Conservation (phyloP, 495 filamentous ascomycete genomes). For the Thozetella sp. region DNA sequence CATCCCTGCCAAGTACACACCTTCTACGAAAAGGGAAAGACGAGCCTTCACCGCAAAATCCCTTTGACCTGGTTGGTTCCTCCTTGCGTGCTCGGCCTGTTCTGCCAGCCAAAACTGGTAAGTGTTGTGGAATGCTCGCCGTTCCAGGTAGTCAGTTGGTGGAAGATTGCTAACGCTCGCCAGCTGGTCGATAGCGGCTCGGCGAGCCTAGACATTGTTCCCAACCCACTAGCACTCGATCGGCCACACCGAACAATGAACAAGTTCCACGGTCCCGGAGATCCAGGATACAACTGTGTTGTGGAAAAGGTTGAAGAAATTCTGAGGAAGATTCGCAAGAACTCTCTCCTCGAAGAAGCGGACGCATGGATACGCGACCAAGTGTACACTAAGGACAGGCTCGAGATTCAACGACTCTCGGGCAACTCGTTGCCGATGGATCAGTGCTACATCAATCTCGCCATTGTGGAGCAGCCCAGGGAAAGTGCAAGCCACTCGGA, state of each 20-base stretch:
- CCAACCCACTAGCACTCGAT: no score
- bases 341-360: slow-evolving; percentile 12
- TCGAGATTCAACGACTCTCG: slow-evolving; percentile 36
- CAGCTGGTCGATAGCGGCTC: no score
- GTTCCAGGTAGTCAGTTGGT: no score
- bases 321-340: slow-evolving; percentile 9
- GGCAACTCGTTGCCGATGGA: slow-evolving; percentile 28
- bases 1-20: neutral
- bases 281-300: slow-evolving; percentile 1
- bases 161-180: no score
- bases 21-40: slow-evolving; percentile 12
- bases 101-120: no score
- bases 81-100: no score
- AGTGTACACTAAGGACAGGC: slow-evolving; percentile 14
- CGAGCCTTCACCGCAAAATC: slow-evolving; percentile 10
- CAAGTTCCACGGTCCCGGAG: no score
- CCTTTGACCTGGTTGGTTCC: no score
- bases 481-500: neutral
- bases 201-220: slow-evolving; percentile 12
- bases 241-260: no score
- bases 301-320: slow-evolving; percentile 2
- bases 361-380: slow-evolving; percentile 16
- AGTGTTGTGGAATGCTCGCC: no score
- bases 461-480: slow-evolving; percentile 19
- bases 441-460: slow-evolving; percentile 35